Evolutionary conservation across 1,284 basidiomycete genomes (phyloP).

Genomic region (Ustilago tritici): DNA sequence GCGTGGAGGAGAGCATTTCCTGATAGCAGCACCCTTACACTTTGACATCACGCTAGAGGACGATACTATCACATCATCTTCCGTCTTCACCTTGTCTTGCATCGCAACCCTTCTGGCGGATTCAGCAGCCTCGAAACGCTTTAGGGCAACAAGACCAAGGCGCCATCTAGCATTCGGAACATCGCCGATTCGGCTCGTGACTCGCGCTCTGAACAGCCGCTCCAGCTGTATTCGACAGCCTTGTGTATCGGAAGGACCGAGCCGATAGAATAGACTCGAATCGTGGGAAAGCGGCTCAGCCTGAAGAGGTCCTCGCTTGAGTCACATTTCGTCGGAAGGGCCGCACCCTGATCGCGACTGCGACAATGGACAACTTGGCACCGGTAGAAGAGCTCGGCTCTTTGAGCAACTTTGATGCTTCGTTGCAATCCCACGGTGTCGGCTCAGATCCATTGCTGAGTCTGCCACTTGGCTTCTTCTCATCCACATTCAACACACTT

Average conservation of each 20-base stretch:
- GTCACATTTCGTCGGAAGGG: background rate
- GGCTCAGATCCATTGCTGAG: slow-evolving; percentile 27
- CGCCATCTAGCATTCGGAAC: background rate
- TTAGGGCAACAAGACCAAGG: background rate
- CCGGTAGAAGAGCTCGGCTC: slow-evolving; percentile 38
- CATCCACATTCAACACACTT: slow-evolving; percentile 24
- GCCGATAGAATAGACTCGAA: background rate
- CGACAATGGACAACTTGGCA: slow-evolving; percentile 25
- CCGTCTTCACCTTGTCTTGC: background rate
- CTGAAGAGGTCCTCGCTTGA: background rate
- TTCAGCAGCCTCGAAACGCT: background rate
- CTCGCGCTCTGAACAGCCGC: background rate
- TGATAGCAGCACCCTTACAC: background rate
- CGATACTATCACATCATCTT: background rate
- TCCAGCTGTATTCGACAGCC: background rate
- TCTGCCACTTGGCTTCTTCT: slow-evolving; percentile 35
- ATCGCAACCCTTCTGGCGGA: background rate
- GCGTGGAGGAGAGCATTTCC: background rate
- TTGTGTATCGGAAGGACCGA: background rate
- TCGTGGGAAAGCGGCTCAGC: background rate
- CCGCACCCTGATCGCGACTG: background rate
- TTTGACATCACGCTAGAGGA: background rate
- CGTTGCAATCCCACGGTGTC: slow-evolving; percentile 25
- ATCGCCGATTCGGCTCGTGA: background rate
- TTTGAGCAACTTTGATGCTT: slow-evolving; percentile 25